Evolutionary conservation across 2,329 filamentous ascomycete genomes (phyloP), one percentile per base, ranked within the genome.

Genomic region (Phialophora verrucosa): DNA sequence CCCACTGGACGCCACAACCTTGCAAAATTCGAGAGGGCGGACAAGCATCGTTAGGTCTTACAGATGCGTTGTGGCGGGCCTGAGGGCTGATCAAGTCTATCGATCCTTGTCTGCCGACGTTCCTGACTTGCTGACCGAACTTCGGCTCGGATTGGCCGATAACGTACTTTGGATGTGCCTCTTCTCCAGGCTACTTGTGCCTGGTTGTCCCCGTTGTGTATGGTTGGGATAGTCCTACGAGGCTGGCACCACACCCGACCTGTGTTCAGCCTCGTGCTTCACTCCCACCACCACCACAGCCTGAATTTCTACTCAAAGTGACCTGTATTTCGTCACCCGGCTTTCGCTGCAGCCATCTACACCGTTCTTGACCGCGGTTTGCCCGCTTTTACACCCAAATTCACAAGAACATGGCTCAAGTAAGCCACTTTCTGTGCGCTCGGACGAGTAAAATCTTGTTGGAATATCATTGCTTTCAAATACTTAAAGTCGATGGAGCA

Each of bases 401-500:
- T n/a, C 17, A 17, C n/a, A 35, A 4, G 44, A 49, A 54, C 11
- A 54, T 53, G 59, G 59, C 47, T 61, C 59, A 61, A 42, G 59
- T 61, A 61, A 61, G 59, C 59, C 59, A 61, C 11, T 61, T 17
- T n/a, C 20, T 17, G 32, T 38, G 49, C 35, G 8, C 38, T 35
- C 59, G 59, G 59, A 53, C 59, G 59, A 64, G 11, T 32, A 7
- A 17, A 59, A n/a, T 12, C 25, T 23, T 17, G 8, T 6, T 11
- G 5, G 29, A 20, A 4, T 51, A n/a, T 20, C 8, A 25, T 27
- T 25, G 57, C 44, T 32, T 50, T 2, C 44, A 59, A 35, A 59
- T n/a, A 17, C 4, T 10, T 10, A 42, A 25, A 20, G 42, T 51
- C 44, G 31, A 59, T 17, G 14, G 14, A 10, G 11, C 57, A 35